Evolutionary conservation across 1,284 basidiomycete genomes (phyloP).

Genomic region (Sparassis latifolia): DNA sequence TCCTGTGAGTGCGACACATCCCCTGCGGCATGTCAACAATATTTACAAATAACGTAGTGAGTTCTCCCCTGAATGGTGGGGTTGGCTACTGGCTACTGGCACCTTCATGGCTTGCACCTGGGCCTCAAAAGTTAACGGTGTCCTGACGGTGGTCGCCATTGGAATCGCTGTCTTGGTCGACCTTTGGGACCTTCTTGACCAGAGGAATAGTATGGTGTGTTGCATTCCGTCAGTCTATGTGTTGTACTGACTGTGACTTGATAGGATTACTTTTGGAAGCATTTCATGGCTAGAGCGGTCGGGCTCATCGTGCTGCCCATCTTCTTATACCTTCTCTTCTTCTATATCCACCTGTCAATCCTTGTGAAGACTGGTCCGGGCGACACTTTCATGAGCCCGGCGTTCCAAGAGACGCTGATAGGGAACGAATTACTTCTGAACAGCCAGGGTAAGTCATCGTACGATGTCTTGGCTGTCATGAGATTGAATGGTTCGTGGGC

Average conservation of each 20-base stretch:
- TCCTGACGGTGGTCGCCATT: conserved; percentile 87
- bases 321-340: conserved; percentile 90
- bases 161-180: conserved; percentile 91
- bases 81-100: conserved; percentile 89
- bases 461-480: neutral
- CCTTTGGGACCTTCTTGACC: conserved; percentile 92
- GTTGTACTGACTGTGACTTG: neutral
- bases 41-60: conserved; percentile 45
- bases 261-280: conserved; percentile 85
- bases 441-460: conserved; percentile 64
- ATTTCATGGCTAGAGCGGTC: conserved; percentile 82
- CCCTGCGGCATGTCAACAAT: neutral
- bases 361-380: conserved; percentile 90
- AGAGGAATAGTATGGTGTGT: conserved; percentile 53
- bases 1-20: conserved; percentile 50
- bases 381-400: conserved; percentile 95
- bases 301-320: conserved; percentile 90
- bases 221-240: too few species aligned
- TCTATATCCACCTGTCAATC: conserved; percentile 93
- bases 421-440: conserved; percentile 91
- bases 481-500: conserved; percentile 5
- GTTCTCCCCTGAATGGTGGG: conserved; percentile 90
- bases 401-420: conserved; percentile 93
- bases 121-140: conserved; percentile 97
- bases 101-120: conserved; percentile 92